phyloP scores from a whole-genome alignment of 2,329 filamentous ascomycete species.

The Botryotinia globosa region DNA sequence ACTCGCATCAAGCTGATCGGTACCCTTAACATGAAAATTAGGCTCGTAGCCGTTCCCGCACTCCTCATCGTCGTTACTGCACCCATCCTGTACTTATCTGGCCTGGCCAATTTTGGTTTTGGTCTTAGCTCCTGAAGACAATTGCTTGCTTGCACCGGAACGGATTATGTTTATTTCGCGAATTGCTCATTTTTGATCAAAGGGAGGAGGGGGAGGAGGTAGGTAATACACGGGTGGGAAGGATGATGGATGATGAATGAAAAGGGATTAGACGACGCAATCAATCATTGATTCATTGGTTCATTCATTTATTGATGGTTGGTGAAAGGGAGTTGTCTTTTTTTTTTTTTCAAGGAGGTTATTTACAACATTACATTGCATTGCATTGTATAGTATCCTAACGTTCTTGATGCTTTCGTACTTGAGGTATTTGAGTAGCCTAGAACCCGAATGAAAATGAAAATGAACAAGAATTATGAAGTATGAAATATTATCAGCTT shows the following conservation, averaged over 20 bases:
- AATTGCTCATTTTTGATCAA: not conserved
- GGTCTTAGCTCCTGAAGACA: conserved; percentile 30
- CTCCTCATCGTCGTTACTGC: conserved; percentile 30
- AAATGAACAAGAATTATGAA: not conserved
- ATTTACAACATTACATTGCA: conserved; percentile 4
- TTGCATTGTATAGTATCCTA: conserved; percentile 6
- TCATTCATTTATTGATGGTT: not conserved
- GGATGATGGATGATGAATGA: not conserved
- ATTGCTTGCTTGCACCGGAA: conserved; percentile 48
- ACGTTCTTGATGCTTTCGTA: not conserved
- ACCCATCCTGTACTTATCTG: conserved; percentile 31
- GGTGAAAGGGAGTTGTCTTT: not conserved
- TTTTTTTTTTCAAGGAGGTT: not conserved
- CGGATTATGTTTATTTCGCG: conserved; percentile 57
- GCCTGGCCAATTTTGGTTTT: conserved; percentile 15
- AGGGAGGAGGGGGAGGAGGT: not conserved
- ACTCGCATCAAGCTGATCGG: conserved; percentile 17
- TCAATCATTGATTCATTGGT: not conserved
- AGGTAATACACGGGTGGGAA: not conserved
- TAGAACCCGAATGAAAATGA: not conserved
- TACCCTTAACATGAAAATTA: conserved; percentile 24
- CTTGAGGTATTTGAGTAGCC: not conserved
- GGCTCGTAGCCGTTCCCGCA: conserved; percentile 31
- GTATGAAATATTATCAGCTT: not conserved
- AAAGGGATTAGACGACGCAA: not conserved